A percentile compares a stretch with the other conserved stretches of the same genome.
Conservation (phyloP, 352 stramenopile species). For the Pythium biforme region DNA sequence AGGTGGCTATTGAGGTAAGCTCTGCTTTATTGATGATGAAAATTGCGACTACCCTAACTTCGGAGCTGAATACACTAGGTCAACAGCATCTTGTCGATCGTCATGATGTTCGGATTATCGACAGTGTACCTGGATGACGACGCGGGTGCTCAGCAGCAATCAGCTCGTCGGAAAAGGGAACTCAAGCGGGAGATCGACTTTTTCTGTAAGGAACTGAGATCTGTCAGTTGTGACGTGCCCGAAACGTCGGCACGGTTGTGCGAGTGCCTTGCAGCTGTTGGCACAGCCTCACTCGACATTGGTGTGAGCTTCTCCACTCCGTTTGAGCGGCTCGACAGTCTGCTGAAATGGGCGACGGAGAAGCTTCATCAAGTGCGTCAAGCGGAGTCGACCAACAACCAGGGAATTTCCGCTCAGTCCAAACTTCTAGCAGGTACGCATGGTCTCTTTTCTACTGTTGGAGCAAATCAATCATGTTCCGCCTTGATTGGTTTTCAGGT, state of each 20-base stretch:
- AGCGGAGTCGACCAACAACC: conserved; percentile 13
- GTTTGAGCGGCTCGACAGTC: conserved; percentile 47
- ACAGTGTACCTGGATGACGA: conserved; percentile 30
- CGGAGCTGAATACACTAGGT: background rate
- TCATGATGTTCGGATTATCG: conserved; percentile 31
- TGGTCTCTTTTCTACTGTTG: background rate
- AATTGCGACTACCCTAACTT: background rate
- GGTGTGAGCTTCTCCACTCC: conserved; percentile 50
- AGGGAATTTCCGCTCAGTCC: background rate
- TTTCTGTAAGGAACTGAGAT: conserved; percentile 73
- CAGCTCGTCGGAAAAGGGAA: conserved; percentile 31
- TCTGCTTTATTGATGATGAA: background rate
- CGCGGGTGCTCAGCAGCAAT: conserved; percentile 11
- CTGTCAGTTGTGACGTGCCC: conserved; percentile 27
- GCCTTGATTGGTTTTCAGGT: conserved; percentile 19
- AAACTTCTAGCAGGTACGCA: conserved; percentile 4
- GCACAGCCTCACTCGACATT: conserved; percentile 39
- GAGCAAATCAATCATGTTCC: background rate
- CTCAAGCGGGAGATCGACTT: conserved; percentile 71
- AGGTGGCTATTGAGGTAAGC: background rate
- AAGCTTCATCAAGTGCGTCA: conserved; percentile 13
- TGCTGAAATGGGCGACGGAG: conserved; percentile 32
- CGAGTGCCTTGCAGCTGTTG: conserved; percentile 52
- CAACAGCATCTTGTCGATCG: conserved; percentile 34
- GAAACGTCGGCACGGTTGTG: conserved; percentile 33